Base-by-base conservation (phyloP, 176 grass and related monocot species). In the Avena eriantha region DNA sequence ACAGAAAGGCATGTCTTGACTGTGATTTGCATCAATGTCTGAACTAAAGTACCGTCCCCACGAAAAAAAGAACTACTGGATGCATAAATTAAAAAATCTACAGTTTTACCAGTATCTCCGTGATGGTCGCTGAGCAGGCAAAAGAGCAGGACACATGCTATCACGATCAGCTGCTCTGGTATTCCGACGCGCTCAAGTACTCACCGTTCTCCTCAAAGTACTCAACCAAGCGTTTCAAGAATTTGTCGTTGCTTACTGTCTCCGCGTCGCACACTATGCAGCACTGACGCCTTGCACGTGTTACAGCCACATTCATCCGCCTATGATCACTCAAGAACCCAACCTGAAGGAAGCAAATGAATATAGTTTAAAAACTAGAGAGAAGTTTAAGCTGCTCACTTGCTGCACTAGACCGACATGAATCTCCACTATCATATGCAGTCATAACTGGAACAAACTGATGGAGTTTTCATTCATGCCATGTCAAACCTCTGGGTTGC, bases 251-350 rank as follows among this genome's bases (percentile, higher is more conserved):
- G 79, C 88, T 94, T 71, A 96, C 90, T 41, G 96, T 98, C 77
- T 98, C 96, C 14, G 82, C 90, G 21, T 98, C 92, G 1, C 93
- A 98, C 51, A 98, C 92, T 70, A 98, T 79, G 70, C 96, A 96
- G 65, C 96, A 98, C 69, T 98, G 96, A 75, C 93, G 92, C 84
- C 96, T 87, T 10, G 93, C 93, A 15, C 96, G 93, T 61, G 96
- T 98, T 45, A 98, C 96, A 5, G 96, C 96, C 1, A 98, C 96
- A 50, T 98, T 98, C 93, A 98, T 98, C 84, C 96, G 88, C 80
- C 96, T 94, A 26, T 94, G 90, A 58, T 94, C 96, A 47, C 93
- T 95, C 87, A 98, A 80, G 86, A 98, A 98, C 3, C 96, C 96
- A 17, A 98, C 96, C 96, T 96, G 73, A 31, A 84, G 76, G 21